phyloP scores from a whole-genome alignment of 805 yeast genomes.

The Hermanozyma aechmeae region DNA sequence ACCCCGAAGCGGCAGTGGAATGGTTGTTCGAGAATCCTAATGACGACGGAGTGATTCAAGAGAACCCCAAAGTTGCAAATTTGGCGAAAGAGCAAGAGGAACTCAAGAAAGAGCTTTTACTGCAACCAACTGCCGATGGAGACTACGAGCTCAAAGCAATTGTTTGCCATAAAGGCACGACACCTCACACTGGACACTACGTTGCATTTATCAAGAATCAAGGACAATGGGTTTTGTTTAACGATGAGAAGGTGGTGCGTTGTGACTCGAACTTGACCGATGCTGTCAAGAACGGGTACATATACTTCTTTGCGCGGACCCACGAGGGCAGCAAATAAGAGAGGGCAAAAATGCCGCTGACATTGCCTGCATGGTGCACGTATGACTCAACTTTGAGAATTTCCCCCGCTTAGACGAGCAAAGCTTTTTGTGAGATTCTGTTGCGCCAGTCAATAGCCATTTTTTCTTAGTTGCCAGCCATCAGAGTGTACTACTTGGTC shows the following conservation, averaged over 20 bases:
- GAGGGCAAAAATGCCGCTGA: too few species aligned
- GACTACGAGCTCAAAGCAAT: conserved; percentile 50
- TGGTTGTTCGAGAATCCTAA: conserved; percentile 85
- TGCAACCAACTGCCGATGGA: conserved; percentile 5
- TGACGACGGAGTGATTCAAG: conserved; percentile 53
- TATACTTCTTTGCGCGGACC: conserved; percentile 29
- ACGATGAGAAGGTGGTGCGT: conserved; percentile 79
- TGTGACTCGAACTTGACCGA: conserved; percentile 37
- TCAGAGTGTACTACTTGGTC: too few species aligned
- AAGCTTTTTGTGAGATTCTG: too few species aligned
- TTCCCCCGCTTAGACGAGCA: too few species aligned
- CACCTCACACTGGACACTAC: conserved; percentile 89
- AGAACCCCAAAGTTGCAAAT: conserved; percentile 13
- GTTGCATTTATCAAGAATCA: conserved; percentile 60
- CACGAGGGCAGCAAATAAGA: too few species aligned
- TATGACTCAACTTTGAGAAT: too few species aligned
- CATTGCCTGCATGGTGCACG: too few species aligned
- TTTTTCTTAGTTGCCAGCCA: too few species aligned
- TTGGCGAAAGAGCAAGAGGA: conserved; percentile 13
- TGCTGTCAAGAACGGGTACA: conserved; percentile 37
- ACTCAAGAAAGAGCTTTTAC: conserved; percentile 7
- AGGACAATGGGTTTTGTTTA: conserved; percentile 65
- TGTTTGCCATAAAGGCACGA: conserved; percentile 81
- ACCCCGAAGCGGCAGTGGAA: conserved; percentile 72
- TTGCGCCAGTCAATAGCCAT: too few species aligned